Evolutionary conservation across 257 asterid genomes (phyloP).

Genomic region (Buddleja alternifolia): DNA sequence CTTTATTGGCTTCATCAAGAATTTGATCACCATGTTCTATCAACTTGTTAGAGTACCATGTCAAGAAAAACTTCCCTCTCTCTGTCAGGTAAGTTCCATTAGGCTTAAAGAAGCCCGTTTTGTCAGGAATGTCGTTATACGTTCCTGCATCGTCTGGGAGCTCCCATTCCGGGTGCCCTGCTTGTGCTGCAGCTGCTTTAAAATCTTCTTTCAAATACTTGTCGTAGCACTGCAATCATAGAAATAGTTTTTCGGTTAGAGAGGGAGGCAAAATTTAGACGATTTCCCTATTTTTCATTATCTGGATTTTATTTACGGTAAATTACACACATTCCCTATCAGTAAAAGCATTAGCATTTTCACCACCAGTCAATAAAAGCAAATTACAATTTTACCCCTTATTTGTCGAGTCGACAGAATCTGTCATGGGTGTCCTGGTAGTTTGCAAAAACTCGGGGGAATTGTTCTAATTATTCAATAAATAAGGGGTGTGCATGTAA

Average conservation of each 20-base stretch:
- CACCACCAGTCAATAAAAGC: too few relatives aligned
- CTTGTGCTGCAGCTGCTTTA: constrained; percentile 50
- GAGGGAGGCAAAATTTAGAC: neutral
- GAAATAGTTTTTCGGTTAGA: neutral
- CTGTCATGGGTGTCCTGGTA: too few relatives aligned
- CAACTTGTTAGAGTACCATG: constrained; percentile 76
- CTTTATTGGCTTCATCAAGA: constrained; percentile 71
- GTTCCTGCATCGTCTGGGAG: constrained; percentile 61
- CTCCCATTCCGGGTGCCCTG: constrained; percentile 68
- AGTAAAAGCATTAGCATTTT: too few relatives aligned
- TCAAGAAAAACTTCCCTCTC: constrained; percentile 70
- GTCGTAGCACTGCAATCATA: constrained; percentile 65
- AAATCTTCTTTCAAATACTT: constrained; percentile 66
- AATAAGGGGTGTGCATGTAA: too few relatives aligned
- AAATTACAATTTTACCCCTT: too few relatives aligned
- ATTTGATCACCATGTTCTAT: constrained; percentile 84
- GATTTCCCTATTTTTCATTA: neutral
- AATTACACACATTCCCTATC: too few relatives aligned
- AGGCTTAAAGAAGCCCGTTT: constrained; percentile 60
- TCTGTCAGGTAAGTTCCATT: constrained; percentile 70
- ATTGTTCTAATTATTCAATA: too few relatives aligned
- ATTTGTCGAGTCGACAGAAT: too few relatives aligned
- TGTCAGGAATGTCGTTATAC: constrained; percentile 59
- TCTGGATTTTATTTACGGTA: neutral
- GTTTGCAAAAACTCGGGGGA: too few relatives aligned